A percentile compares a stretch with the other conserved stretches of the same genome.
These are phyloP conservation scores for Talaromyces trachyspermus DNA, from an alignment of 495 filamentous ascomycete species.

Conservation along the genomic window DNA sequence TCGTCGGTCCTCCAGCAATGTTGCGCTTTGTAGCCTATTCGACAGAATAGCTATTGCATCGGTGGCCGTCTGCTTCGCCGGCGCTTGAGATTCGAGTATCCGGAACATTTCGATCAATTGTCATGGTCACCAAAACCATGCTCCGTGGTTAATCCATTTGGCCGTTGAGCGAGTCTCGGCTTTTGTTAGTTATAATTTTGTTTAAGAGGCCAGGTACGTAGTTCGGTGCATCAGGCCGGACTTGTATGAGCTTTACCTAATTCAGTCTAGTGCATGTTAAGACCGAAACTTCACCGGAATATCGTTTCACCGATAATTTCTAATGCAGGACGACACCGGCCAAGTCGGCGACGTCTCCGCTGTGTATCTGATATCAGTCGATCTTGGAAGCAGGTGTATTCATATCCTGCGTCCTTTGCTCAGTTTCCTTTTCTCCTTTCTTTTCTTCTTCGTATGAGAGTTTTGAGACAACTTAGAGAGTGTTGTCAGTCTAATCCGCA, in stretches of 20 bases:
- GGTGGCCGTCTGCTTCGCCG: constrained; percentile 90
- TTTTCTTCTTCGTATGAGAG: too few relatives aligned
- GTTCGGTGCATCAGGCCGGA: too few relatives aligned
- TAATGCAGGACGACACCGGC: too few relatives aligned
- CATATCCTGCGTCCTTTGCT: not conserved
- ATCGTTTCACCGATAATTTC: not conserved
- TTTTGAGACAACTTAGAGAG: too few relatives aligned
- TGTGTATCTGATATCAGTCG: too few relatives aligned
- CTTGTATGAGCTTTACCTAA: constrained; percentile 6
- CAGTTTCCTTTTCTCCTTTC: too few relatives aligned
- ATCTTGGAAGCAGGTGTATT: too few relatives aligned
- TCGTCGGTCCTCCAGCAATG: constrained; percentile 86
- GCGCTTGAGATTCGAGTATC: constrained; percentile 76
- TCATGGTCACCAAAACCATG: constrained; percentile 39
- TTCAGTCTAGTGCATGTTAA: not conserved
- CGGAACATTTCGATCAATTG: constrained; percentile 64
- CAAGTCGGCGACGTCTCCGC: too few relatives aligned
- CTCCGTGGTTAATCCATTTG: not conserved
- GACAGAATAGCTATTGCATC: constrained; percentile 88
- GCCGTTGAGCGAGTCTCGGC: too few relatives aligned
- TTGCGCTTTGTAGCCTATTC: constrained; percentile 76
- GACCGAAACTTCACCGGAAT: not conserved
- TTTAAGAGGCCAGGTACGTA: constrained; percentile 2
- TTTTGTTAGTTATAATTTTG: too few relatives aligned
- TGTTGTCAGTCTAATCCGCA: too few relatives aligned